These are phyloP conservation scores for Hypoxylon lienhwacheense DNA, from an alignment of 495 filamentous ascomycete species.

Conservation along the genomic window DNA sequence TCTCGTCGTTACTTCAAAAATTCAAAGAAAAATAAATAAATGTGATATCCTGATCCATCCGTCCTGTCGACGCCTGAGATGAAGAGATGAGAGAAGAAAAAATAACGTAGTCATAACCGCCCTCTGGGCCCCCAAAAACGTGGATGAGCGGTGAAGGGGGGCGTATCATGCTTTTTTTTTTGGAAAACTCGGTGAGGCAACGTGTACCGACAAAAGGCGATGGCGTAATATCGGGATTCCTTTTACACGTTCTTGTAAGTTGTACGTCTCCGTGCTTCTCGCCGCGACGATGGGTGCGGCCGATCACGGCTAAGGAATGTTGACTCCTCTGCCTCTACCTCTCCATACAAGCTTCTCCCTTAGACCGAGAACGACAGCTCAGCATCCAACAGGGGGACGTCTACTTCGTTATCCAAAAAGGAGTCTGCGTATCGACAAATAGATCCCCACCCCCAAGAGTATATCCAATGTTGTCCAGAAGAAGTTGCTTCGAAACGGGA, in stretches of 20 bases:
- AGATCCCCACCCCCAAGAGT: no score
- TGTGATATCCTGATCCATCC: neutral
- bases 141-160: no score
- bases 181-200: neutral
- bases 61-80: neutral
- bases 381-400: neutral
- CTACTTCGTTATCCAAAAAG: neutral
- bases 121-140: no score
- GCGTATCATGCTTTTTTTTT: no score
- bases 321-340: neutral
- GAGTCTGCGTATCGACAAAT: no score
- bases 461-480: neutral
- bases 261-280: neutral
- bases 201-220: neutral
- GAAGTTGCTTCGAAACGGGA: no score
- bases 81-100: neutral
- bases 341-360: no score
- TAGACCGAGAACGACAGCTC: constrained; percentile 4
- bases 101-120: no score
- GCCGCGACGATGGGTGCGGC: neutral
- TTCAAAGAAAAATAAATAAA: constrained; percentile 9
- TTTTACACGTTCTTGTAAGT: no score
- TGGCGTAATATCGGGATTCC: neutral
- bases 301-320: neutral
- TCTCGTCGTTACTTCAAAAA: constrained; percentile 34